Base-by-base conservation (phyloP, 179 eudicot species). In the Patellifolia procumbens region DNA sequence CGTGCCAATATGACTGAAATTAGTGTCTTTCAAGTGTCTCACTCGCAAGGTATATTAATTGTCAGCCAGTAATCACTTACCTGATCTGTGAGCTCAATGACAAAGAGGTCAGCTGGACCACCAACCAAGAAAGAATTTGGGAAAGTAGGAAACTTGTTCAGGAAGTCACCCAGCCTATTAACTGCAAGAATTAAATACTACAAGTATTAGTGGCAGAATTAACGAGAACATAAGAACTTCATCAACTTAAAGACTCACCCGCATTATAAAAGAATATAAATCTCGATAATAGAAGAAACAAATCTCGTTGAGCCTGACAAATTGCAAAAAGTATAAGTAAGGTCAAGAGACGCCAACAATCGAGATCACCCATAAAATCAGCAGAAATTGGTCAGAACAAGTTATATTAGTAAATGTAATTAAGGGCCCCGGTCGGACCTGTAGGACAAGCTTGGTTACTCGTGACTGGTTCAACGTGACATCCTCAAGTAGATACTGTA, bases 81-180 rank as follows among this genome's bases (percentile, higher is more conserved):
- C 91, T 94, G 98, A 85, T 94, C 97, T 68, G 97, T 80, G 63
- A 94, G 85, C 81, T 94, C 98, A 75, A 77, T 91, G 51, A 94
- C 93, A 87, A 94, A 92, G 42, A 89, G 80, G 78, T 92, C 98
- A 24, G 91, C 90, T 59, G 97, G 85, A 78, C 97, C 92, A 72
- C 98, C 98, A 75, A 92, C 81, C 79, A 94, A 81, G 85, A 94
- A 91, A 63, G 94, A 89, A 85, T 88, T 89, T 42, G 98, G 97
- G 74, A 94, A 91, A 52, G 88, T 83, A 26, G 98, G 98, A 82
- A 87, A 91, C 39, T 89, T 87, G 78, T 85, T 84, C 74, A 92
- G 84, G 76, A 94, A 88, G 80, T 81, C 86, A 52, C 84, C 88
- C 42, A 94, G 89, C 83, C 81, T 87, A 82, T 89, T 95, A 81